Evolutionary conservation across 306 rosid genomes (phyloP).

Genomic region (Vachellia collinsii): DNA sequence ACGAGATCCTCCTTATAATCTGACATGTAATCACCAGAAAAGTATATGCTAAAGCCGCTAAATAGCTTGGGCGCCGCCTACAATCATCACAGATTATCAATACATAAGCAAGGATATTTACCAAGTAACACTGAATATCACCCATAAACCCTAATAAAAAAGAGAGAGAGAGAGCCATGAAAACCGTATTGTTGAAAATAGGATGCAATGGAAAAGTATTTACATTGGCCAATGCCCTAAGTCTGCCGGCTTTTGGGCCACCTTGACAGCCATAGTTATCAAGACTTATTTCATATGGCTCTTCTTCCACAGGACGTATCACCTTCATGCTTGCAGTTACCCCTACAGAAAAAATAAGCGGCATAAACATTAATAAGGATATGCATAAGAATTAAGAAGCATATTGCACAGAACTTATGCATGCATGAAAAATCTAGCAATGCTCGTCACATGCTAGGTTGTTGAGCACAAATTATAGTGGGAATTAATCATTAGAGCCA

Average conservation of each 20-base stretch:
- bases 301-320: constrained; percentile 62
- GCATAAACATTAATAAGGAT: constrained; percentile 8
- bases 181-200: neutral
- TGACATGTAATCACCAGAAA: constrained; percentile 66
- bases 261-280: constrained; percentile 82
- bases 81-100: constrained; percentile 32
- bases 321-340: constrained; percentile 69
- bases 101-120: constrained; percentile 1
- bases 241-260: constrained; percentile 91
- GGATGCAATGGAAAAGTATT: constrained; percentile 31
- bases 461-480: neutral
- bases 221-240: constrained; percentile 62
- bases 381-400: constrained; percentile 12
- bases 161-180: too few species aligned
- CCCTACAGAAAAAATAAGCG: constrained; percentile 62
- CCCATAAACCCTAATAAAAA: neutral
- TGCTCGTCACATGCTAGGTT: neutral
- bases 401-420: constrained; percentile 32
- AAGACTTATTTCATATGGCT: constrained; percentile 70
- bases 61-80: constrained; percentile 80
- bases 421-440: neutral
- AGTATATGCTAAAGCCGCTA: constrained; percentile 63
- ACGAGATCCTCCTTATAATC: constrained; percentile 67
- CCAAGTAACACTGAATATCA: neutral
- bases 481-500: neutral